Base-by-base conservation (phyloP, 2,329 filamentous ascomycete genomes). In the Colletotrichum lentis region DNA sequence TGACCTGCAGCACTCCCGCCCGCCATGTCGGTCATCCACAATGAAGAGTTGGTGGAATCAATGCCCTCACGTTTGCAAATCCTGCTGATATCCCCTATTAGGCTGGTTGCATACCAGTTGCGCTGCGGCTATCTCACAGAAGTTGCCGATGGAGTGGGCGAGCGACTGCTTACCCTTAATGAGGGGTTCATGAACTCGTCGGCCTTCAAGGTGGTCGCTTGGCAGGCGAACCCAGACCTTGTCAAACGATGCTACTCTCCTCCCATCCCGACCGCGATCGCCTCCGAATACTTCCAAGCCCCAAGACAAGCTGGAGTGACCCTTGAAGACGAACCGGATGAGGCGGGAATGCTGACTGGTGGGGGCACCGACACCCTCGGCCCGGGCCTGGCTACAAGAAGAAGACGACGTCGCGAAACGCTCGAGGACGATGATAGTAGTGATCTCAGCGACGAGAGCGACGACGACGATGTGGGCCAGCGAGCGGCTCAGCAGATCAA, bases 401-500 rank as follows among this genome's bases (percentile, higher is more conserved):
- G 90, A 71, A 86, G 91, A 71, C 79, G 86, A 70, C 84, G 88
- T 61, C 82, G 90, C 69, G 91, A 94, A 77, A 90, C 92, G 77
- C 87, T 93, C 81, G 91, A 94, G 72, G 92, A 96, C 74, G 91
- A 94, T 66, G 92, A 95, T 75, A 96, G 92, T 78, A 94, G 91
- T 74, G 92, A 95, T 73, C 81, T 95, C 62, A 94, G 90, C 76
- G 92, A 96, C 73, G 91, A 95, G 72, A 95, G 91, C 73, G 92
- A 96, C 58, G 90, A 93, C 64, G 85, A 89, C 70, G 90, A 93
- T 62, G 83, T 85, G 0, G 87, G 90, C 61, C 83, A 85, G 69
- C 79, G 91, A 62, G 91, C 92, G 52, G 91, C 91, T 2, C 93
- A 96, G 76, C 93, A 96, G 77, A 97, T 98, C 77, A 94, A 95